Conservation (phyloP, 805 yeast genomes). For the Hanseniaspora occidentalis region DNA sequence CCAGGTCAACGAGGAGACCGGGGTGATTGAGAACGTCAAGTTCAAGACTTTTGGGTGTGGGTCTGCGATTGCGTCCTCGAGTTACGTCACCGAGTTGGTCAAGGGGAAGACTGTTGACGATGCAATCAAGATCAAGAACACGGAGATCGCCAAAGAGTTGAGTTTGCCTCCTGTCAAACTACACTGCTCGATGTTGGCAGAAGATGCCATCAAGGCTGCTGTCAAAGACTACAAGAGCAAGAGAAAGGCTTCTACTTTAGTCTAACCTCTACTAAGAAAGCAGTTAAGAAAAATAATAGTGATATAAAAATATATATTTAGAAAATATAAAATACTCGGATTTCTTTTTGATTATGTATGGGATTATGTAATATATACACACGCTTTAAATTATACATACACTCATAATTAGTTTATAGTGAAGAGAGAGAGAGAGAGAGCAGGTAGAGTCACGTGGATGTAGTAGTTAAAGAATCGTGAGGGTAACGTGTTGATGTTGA, state of each 20-base stretch:
- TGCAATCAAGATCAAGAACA: constrained; percentile 85
- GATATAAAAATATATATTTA: too few relatives aligned
- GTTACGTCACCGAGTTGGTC: constrained; percentile 89
- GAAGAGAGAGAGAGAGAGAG: too few relatives aligned
- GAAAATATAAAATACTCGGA: too few relatives aligned
- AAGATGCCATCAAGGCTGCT: constrained; percentile 96
- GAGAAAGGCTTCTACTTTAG: constrained; percentile 30
- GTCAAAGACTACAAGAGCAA: constrained; percentile 88
- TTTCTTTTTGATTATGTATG: too few relatives aligned
- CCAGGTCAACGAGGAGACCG: constrained; percentile 80
- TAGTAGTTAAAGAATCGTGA: too few relatives aligned
- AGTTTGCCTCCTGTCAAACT: constrained; percentile 93
- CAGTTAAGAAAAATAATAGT: too few relatives aligned
- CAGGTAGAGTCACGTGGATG: too few relatives aligned
- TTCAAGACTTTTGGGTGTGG: constrained; percentile 99
- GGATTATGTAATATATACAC: too few relatives aligned
- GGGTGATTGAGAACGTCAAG: constrained; percentile 86
- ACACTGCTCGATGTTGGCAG: constrained; percentile 98
- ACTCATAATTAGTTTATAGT: too few relatives aligned
- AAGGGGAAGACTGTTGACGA: constrained; percentile 92
- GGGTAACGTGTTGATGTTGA: too few relatives aligned
- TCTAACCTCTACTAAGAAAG: too few relatives aligned
- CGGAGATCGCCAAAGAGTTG: constrained; percentile 87
- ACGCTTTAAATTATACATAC: too few relatives aligned
- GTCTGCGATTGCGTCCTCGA: constrained; percentile 90